Percentiles rank a stretch among this genome's conserved stretches.
phyloP scores from a whole-genome alignment of 768 basidiomycete genomes.

The Rhizopogon vinicolor region DNA sequence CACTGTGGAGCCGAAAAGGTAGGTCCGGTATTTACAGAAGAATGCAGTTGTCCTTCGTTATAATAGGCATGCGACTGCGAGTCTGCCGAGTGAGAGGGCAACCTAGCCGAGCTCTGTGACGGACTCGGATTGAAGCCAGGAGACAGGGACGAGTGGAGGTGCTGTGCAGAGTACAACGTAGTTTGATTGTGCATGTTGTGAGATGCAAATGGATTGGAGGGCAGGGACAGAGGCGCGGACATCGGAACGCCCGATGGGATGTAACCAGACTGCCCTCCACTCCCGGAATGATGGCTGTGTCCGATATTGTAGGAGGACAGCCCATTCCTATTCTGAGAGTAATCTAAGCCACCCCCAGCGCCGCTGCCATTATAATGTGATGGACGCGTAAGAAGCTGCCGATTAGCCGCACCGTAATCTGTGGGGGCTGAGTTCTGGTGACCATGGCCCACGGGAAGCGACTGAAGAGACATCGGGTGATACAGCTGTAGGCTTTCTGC shows the following conservation, averaged over 20 bases:
- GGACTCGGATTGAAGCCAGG: slow-evolving; percentile 26
- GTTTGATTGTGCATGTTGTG: slow-evolving; percentile 22
- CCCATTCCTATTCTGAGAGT: slow-evolving; percentile 31
- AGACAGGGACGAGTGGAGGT: slow-evolving; percentile 24
- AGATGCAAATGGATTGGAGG: slow-evolving; percentile 30
- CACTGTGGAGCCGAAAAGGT: slow-evolving; percentile 27
- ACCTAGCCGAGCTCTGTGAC: slow-evolving; percentile 23
- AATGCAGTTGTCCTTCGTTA: slow-evolving; percentile 22
- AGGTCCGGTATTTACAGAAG: slow-evolving; percentile 21
- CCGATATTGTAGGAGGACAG: slow-evolving; percentile 32
- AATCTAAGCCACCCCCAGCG: slow-evolving; percentile 15
- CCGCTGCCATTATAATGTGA: slow-evolving; percentile 23
- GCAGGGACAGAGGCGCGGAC: slow-evolving; percentile 47
- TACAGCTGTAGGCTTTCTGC: slow-evolving; percentile 70
- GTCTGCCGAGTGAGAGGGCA: slow-evolving; percentile 21
- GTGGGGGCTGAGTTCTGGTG: slow-evolving; percentile 28
- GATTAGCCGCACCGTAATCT: slow-evolving; percentile 39
- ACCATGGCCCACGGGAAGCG: slow-evolving; percentile 30
- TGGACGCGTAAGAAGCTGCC: slow-evolving; percentile 40
- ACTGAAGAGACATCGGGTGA: slow-evolving; percentile 75
- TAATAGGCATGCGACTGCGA: slow-evolving; percentile 25
- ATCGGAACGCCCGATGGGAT: slow-evolving; percentile 39
- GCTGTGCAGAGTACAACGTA: slow-evolving; percentile 26
- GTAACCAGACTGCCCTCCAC: slow-evolving; percentile 21
- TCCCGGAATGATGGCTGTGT: slow-evolving; percentile 40